Conservation (phyloP, 495 filamentous ascomycete genomes). For the Neurospora hispaniola region DNA sequence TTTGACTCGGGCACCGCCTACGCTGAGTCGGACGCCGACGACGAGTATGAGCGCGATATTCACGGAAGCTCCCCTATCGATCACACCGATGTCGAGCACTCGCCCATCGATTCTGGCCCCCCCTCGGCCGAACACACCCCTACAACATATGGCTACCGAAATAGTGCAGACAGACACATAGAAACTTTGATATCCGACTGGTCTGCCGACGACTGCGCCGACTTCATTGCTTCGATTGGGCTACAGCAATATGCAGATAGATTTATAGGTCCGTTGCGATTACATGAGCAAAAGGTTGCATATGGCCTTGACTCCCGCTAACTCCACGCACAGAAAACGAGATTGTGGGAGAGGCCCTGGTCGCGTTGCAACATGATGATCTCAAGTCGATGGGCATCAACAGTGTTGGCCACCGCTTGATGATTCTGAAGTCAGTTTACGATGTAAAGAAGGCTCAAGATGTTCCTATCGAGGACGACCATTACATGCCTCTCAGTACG, state of each 20-base stretch:
- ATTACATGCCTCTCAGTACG: conserved; percentile 91
- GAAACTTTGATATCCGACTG: conserved; percentile 78
- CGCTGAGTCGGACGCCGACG: conserved; percentile 85
- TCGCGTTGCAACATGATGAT: conserved; percentile 84
- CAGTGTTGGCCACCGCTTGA: conserved; percentile 88
- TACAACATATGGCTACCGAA: conserved; percentile 69
- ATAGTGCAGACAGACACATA: conserved; percentile 58
- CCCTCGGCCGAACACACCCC: conserved; percentile 80
- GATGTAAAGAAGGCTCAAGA: conserved; percentile 89
- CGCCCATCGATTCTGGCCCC: conserved; percentile 69
- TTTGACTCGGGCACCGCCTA: conserved; percentile 52
- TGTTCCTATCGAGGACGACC: conserved; percentile 79
- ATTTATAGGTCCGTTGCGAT: conserved; percentile 50
- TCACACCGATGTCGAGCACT: conserved; percentile 66
- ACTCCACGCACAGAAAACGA: conserved; percentile 60
- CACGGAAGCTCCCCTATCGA: conserved; percentile 61
- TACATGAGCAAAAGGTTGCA: not conserved
- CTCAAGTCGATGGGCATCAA: conserved; percentile 86
- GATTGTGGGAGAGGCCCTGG: conserved; percentile 82
- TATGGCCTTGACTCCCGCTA: conserved; percentile 14
- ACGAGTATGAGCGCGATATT: conserved; percentile 82
- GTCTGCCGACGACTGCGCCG: conserved; percentile 78
- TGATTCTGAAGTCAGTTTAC: conserved; percentile 89
- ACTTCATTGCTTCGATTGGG: conserved; percentile 70
- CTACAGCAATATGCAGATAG: conserved; percentile 72